phyloP scores from a whole-genome alignment of 371 early-diverging fungal genomes.

The Actinomortierella wolfii region DNA sequence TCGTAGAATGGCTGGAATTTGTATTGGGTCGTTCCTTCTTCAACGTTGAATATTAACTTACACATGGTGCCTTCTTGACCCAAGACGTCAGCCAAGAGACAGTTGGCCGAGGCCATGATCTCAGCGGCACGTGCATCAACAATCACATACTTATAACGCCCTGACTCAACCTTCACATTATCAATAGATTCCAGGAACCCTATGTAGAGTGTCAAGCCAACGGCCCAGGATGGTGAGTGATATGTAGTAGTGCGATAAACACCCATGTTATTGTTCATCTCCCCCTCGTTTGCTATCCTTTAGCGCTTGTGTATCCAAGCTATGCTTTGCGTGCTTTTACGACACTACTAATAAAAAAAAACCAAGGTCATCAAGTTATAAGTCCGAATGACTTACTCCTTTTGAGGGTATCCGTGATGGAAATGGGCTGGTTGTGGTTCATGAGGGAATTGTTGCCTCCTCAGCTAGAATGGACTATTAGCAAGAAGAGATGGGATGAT shows the following conservation, averaged over 20 bases:
- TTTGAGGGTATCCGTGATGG: conserved; percentile 47
- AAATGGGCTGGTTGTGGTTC: conserved; percentile 33
- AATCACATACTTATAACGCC: conserved; percentile 90
- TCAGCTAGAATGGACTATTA: too few relatives aligned
- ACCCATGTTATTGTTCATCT: neutral
- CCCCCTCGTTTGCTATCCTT: neutral
- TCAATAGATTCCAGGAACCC: conserved; percentile 46
- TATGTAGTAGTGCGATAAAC: neutral
- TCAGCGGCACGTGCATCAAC: conserved; percentile 85
- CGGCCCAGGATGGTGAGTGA: neutral
- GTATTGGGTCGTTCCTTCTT: too few relatives aligned
- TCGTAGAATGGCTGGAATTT: too few relatives aligned
- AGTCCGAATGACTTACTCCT: conserved; percentile 39
- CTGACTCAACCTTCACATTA: conserved; percentile 51
- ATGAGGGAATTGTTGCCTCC: too few relatives aligned
- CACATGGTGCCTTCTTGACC: conserved; percentile 90
- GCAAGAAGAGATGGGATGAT: too few relatives aligned
- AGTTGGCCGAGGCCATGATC: conserved; percentile 79
- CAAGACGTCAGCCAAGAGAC: conserved; percentile 89
- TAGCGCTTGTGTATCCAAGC: neutral
- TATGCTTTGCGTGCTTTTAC: too few relatives aligned
- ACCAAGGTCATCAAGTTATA: too few relatives aligned
- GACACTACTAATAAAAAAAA: too few relatives aligned
- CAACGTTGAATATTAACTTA: conserved; percentile 38
- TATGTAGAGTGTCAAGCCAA: neutral